Evolutionary conservation across 2,329 filamentous ascomycete genomes (phyloP), one percentile per base, ranked within the genome.

Genomic region (Aphanoascus verrucosus): DNA sequence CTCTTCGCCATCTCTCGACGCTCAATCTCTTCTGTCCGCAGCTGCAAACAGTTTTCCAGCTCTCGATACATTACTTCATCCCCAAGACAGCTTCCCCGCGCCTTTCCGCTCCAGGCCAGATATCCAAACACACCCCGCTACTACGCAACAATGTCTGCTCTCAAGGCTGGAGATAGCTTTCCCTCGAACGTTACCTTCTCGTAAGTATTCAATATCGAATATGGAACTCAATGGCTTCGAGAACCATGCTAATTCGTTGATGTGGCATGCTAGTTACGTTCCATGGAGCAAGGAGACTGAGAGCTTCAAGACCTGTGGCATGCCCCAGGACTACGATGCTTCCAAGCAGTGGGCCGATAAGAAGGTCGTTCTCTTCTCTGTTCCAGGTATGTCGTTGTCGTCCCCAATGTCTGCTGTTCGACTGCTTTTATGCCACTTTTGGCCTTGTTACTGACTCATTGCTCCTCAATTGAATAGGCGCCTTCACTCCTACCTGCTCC

Each of bases 401-500:
- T 40, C 47, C n/a, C n/a, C 28, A 64, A 28, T n/a, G n/a, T n/a
- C n/a, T n/a, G n/a, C n/a, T n/a, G n/a, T n/a, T n/a, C n/a, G n/a
- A n/a, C n/a, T n/a, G n/a, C n/a, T n/a, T n/a, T n/a, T n/a, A n/a
- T n/a, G n/a, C 15, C n/a, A 17, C n/a, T 31, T 11, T 32, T 6
- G 23, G 17, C n/a, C 43, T 23, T 14, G 19, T 19, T 4, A 14
- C 15, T 34, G 17, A 20, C 34, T 46, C 17, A 34, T 9, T 54
- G 3, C 15, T 35, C 7, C 5, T 48, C 28, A 12, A n/a, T 20
- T 48, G 9, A 50, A 77, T 74, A 71, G 83, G 84, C 61, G 87
- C 87, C 62, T 94, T 94, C 78, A 94, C 88, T 41, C 88, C 88
- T 28, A 86, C 86, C 63, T 94, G 89, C 81, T 85, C 86, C 62